phyloP scores from a whole-genome alignment of 176 grass and related monocot species.

The Zea luxurians region DNA sequence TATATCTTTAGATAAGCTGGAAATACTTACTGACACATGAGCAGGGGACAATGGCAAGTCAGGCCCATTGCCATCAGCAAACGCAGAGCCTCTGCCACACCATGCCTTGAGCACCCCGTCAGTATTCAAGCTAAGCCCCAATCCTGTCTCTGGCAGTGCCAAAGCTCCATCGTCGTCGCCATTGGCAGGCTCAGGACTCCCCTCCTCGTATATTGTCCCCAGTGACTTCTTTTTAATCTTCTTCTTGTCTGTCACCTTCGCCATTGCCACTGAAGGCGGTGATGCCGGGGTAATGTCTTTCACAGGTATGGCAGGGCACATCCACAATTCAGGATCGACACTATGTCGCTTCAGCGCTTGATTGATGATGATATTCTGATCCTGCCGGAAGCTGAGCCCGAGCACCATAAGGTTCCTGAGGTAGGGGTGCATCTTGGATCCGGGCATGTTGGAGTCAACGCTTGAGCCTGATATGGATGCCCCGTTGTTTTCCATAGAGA shows the following conservation, averaged over 20 bases:
- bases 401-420: conserved; percentile 36
- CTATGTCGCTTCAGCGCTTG: conserved; percentile 57
- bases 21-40: too few relatives aligned
- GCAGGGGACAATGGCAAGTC: too few relatives aligned
- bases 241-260: too few relatives aligned
- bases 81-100: conserved; percentile 59
- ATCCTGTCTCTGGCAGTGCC: conserved; percentile 32
- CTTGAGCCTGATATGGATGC: neutral
- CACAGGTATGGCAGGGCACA: too few relatives aligned
- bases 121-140: conserved; percentile 74
- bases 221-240: too few relatives aligned
- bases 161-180: conserved; percentile 31
- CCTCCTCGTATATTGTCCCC: too few relatives aligned
- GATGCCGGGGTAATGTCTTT: too few relatives aligned
- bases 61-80: conserved; percentile 16
- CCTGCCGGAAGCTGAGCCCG: too few relatives aligned
- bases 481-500: neutral
- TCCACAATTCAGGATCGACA: conserved; percentile 43
- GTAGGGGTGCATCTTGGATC: neutral
- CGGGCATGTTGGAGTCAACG: neutral
- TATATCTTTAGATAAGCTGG: too few relatives aligned
- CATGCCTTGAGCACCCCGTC: conserved; percentile 68
- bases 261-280: too few relatives aligned
- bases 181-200: neutral
- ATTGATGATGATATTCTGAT: conserved; percentile 20